Percentiles rank a stretch among this genome's conserved stretches.
phyloP scores from a whole-genome alignment of 2,329 filamentous ascomycete species.

The Fusarium annulatum region DNA sequence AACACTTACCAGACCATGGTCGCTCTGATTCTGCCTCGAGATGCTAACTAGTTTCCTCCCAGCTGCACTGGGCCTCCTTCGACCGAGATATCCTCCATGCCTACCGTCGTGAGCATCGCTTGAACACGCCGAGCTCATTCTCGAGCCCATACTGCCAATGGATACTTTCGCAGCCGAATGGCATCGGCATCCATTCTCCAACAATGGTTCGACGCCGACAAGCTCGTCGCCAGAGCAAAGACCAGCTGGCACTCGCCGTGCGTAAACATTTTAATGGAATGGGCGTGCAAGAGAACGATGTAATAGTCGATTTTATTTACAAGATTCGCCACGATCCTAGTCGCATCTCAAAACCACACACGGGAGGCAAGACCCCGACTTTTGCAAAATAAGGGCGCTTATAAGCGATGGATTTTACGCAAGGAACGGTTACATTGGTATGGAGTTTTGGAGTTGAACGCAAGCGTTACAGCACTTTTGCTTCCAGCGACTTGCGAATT shows the following conservation, averaged over 20 bases:
- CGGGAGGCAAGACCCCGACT: conserved; percentile 5
- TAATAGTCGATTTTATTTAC: conserved; percentile 83
- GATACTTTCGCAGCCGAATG: conserved; percentile 68
- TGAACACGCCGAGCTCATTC: conserved; percentile 78
- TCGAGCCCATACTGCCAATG: conserved; percentile 70
- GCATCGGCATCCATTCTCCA: conserved; percentile 78
- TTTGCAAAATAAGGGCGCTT: conserved; percentile 25
- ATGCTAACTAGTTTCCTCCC: conserved; percentile 27
- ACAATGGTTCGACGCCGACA: conserved; percentile 77
- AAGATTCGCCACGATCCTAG: conserved; percentile 62
- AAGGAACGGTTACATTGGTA: conserved; percentile 24
- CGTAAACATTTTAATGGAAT: conserved; percentile 86
- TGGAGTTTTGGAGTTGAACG: conserved; percentile 37
- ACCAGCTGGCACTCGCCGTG: conserved; percentile 76
- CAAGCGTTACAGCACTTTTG: conserved; percentile 16
- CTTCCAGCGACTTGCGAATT: conserved; percentile 13
- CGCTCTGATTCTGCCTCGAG: background rate
- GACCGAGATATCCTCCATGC: conserved; percentile 75
- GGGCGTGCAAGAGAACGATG: conserved; percentile 83
- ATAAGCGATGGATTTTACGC: conserved; percentile 10
- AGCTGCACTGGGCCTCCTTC: conserved; percentile 76
- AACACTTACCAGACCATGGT: background rate
- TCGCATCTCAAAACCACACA: conserved; percentile 41
- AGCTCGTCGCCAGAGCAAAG: conserved; percentile 75
- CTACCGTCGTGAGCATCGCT: conserved; percentile 79